Base-by-base conservation (phyloP, 805 yeast species). In the Suhomyces xylopsoci region DNA sequence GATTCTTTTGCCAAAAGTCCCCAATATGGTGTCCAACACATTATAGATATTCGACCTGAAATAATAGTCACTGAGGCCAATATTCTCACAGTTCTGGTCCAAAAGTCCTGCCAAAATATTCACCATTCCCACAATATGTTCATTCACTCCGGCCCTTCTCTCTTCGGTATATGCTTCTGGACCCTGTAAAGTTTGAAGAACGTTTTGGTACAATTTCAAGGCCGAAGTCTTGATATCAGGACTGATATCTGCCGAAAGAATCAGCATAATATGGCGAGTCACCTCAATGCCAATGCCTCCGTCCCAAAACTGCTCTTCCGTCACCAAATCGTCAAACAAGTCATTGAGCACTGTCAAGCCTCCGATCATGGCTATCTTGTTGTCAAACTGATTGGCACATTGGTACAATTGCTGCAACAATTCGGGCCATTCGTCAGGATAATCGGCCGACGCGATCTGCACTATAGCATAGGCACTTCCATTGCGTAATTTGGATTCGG, bases 401-500 rank as follows among this genome's bases (percentile, higher is more conserved):
- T 62, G 62, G 60, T 83, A 84, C 19, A 90, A 62, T 6, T 66
- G 66, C 32, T 68, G 62, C 51, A 88, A 64, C 46, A 92, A 71
- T 20, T 76, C 79, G 0, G 97, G 96, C 98, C 98, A 93, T 64
- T 90, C 96, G 63, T 94, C 98, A 0, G 99, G 99, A 62, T 82
- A 93, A 63, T 93, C 99, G 1, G 85, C 88, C 2, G 88, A 87
- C 0, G 96, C 90, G 14, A 93, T 88, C 61, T 88, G 96, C 5
- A 88, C 88, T 15, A 91, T 81, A 14, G 88, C 85, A 57, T 89
- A 85, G 1, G 92, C 83, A 1, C 88, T 81, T 48, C 88, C 79
- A 28, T 78, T 79, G 53, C 90, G 76, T 14, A 92, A 72, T 60
- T 86, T 88, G 8, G 87, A 73, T 55, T 80, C 79, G 1, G 75